phyloP scores from a whole-genome alignment of 192 early-diverging fungal species.

The Gigaspora rosea region DNA sequence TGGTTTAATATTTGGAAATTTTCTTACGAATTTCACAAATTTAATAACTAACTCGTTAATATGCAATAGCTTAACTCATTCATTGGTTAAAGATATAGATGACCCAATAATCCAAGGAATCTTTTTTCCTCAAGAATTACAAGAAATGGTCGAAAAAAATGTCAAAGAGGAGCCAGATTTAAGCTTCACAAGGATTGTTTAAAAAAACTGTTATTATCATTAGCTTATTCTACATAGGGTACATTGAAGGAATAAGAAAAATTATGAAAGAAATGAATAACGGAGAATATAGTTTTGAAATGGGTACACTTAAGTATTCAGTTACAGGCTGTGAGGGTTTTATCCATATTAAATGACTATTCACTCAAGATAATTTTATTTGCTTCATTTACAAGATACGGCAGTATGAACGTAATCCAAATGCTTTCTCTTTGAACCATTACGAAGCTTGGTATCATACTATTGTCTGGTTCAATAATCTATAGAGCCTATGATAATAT shows the following conservation, averaged over 20 bases:
- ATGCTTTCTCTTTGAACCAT: conserved; percentile 13
- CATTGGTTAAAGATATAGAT: neutral
- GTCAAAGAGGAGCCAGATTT: conserved; percentile 14
- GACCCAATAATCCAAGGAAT: neutral
- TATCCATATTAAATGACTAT: neutral
- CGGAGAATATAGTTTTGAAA: neutral
- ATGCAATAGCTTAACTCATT: conserved; percentile 20
- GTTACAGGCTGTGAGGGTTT: conserved; percentile 18
- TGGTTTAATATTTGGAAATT: conserved; percentile 4
- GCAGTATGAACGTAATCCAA: conserved; percentile 19
- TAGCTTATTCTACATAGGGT: neutral
- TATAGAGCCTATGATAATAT: conserved; percentile 2
- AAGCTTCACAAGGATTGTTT: conserved; percentile 14
- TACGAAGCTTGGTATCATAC: conserved; percentile 8
- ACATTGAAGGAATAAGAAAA: neutral
- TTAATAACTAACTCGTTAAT: neutral
- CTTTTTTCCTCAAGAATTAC: conserved; percentile 1
- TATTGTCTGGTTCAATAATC: conserved; percentile 7
- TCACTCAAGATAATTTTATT: neutral
- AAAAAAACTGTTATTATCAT: neutral
- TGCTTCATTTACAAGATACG: neutral
- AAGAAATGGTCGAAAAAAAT: conserved; percentile 4
- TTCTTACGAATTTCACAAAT: neutral
- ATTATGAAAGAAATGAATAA: neutral
- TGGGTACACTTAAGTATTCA: conserved; percentile 13